Base-by-base conservation (phyloP, 2,329 filamentous ascomycete species). In the Orbilia quercus region DNA sequence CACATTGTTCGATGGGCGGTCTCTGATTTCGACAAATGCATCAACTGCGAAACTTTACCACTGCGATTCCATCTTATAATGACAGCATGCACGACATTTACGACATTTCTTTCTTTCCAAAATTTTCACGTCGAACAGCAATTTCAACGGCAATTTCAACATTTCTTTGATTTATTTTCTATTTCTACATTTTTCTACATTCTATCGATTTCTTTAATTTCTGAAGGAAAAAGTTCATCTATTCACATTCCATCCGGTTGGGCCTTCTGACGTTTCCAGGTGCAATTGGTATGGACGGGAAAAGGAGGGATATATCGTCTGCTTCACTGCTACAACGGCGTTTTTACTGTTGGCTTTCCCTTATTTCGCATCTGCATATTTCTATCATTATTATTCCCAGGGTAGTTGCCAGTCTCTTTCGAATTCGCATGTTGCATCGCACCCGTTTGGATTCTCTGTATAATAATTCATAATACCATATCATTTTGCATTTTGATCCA, bases 361-460 rank as follows among this genome's bases (percentile, higher is more conserved):
- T 50, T 50, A 40, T 40, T 16, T 34, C 36, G 23, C n/a, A 16
- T 25, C n/a, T 51, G 25, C 48, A 36, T 51, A 54, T 40, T 40
- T 36, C 48, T n/a, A 53, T 47, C 44, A 20, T 50, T 23, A 28
- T 28, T 50, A 23, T 23, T 23, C 14, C 12, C n/a, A 50, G 59
- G 59, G 31, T 45, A 34, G 44, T 64, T 23, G 44, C 47, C 38
- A 44, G 40, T 64, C 45, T n/a, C 20, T 34, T 47, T 54, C 47
- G 34, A 48, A 20, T 45, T 20, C 38, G 6, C n/a, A n/a, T n/a
- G n/a, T 31, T 3, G 12, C 14, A 25, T 14, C 23, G 18, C 12
- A 16, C 11, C 14, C 28, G 18, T 20, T 55, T 55, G 60, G 22
- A 18, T 48, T 64, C 36, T 31, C 40, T 66, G 62, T 66, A 66